A percentile compares a stretch with the other conserved stretches of the same genome.
Evolutionary conservation across 225 moss, liverwort and hornwort genomes (phyloP).

Genomic region (Asterella californica): DNA sequence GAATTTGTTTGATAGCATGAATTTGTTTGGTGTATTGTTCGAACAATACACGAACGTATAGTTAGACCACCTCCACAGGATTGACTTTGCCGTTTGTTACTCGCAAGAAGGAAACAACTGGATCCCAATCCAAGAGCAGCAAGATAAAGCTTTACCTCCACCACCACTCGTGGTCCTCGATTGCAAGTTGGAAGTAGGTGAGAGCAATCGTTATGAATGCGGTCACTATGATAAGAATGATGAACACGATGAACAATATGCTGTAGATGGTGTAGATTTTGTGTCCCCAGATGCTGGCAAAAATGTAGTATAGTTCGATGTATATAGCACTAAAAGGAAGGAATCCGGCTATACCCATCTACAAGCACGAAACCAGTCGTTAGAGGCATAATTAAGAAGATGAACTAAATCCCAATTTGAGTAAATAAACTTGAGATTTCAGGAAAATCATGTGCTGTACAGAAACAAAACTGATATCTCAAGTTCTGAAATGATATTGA

Average conservation of each 20-base stretch:
- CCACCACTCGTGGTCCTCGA: constrained; percentile 99
- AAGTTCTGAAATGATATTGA: no score
- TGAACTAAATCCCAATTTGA: neutral
- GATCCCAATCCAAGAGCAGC: no score
- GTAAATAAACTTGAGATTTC: no score
- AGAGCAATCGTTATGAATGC: constrained; percentile 91
- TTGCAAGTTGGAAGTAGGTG: constrained; percentile 89
- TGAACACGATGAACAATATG: constrained; percentile 89
- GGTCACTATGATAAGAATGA: constrained; percentile 88
- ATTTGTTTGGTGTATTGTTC: no score
- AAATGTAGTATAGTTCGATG: constrained; percentile 95
- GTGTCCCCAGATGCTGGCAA: constrained; percentile 95
- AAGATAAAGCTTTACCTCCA: constrained; percentile 59
- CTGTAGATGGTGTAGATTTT: constrained; percentile 96
- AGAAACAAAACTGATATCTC: no score
- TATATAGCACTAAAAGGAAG: constrained; percentile 97
- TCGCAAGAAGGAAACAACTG: neutral
- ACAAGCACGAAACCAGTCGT: constrained; percentile 9
- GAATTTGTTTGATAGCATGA: neutral
- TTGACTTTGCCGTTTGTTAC: neutral
- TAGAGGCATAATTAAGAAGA: neutral
- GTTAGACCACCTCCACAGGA: neutral
- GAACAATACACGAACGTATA: neutral
- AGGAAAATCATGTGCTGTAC: no score
- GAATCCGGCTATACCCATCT: constrained; percentile 98